Evolutionary conservation across 2,329 filamentous ascomycete species (phyloP), one percentile per base, ranked within the genome.

Genomic region (Juglanconis oblonga): DNA sequence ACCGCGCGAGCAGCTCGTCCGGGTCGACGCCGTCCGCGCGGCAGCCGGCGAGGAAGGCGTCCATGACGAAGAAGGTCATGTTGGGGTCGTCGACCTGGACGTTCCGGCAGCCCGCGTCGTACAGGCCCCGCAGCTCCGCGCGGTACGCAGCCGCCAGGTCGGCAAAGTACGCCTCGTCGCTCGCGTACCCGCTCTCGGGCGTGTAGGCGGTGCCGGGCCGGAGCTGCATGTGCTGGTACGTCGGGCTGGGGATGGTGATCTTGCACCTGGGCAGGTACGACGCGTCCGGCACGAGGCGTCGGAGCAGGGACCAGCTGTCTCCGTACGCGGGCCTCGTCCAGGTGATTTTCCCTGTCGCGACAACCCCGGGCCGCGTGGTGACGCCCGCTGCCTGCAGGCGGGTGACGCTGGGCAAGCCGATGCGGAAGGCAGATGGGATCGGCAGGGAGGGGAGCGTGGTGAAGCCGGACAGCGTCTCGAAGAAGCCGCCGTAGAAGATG

Each of bases 51-150:
- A 79, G 73, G 77, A 83, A 86, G 40, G 82, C 82, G 32, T 83
- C 76, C 31, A 80, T 82, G 69, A 82, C 84, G 72, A 86, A 86
- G 68, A 85, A 82, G 36, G 78, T 78, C 60, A 82, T 72, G 63
- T 83, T 81, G 14, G 81, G 82, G 65, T 84, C 81, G 62, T 85
- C 81, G 40, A 81, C 77, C 68, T 85, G 82, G 14, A 83, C 73
- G 63, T 83, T 82, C 38, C 81, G 73, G 51, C 80, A 74, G 17
- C 81, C 80, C n/a, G 78, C 77, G 11, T 81, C 76, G 64, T 84
- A 82, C 38, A 85, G 72, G 24, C 80, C 79, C 62, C 76, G 72
- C 44, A 85, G 69, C 67, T 85, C 82, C 10, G 72, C 72, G 58
- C 78, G 78, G 64, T 82, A 84, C 29, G 81, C 82, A 58, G 73